Base-by-base conservation (phyloP, 768 basidiomycete genomes). In the Hysterangium stoloniferum region DNA sequence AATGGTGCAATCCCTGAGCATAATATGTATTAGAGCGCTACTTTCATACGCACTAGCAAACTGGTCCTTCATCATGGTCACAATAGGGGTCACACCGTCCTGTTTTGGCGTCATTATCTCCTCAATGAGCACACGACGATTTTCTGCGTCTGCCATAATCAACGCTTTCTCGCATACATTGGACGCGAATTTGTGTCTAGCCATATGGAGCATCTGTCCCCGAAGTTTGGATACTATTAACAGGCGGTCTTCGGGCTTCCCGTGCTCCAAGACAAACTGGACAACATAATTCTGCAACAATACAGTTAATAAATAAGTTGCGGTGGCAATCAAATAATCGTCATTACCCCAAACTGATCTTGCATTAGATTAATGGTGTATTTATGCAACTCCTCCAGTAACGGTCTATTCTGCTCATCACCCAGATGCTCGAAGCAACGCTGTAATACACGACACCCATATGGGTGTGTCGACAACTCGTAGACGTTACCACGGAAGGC, bases 141-240 rank as follows among this genome's bases (percentile, higher is more conserved):
- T 82, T 8, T 83, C 81, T 0, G 72, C 29, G 48, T 79, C 76
- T 1, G 86, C 79, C 29, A 74, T 79, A 25, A 81, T 64, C 31
- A 95, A 74, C 4, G 90, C 91, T 66, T 91, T 93, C 68, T 95
- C 94, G 64, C 86, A 87, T 17, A 97, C 95, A 60, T 99, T 98
- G 4, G 93, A 96, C 4, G 91, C 93, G 60, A 89, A 95, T 63
- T 95, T 95, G 64, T 91, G 90, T 46, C 82, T 78, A 1, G 90
- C 78, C 75, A 94, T 80, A 54, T 73, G 71, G 36, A 93, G 64
- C 64, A 97, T 76, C 59, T 88, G 83, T 3, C 89, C 89, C 7
- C 74, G 78, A 45, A 97, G 73, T 56, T 80, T 78, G 12, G 70
- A 65, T 49, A 92, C 72, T 32, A 96, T 76, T 49, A 75, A 67